These are phyloP conservation scores for Clonostachys rosea DNA, from an alignment of 2,329 filamentous ascomycete species.

Conservation along the genomic window DNA sequence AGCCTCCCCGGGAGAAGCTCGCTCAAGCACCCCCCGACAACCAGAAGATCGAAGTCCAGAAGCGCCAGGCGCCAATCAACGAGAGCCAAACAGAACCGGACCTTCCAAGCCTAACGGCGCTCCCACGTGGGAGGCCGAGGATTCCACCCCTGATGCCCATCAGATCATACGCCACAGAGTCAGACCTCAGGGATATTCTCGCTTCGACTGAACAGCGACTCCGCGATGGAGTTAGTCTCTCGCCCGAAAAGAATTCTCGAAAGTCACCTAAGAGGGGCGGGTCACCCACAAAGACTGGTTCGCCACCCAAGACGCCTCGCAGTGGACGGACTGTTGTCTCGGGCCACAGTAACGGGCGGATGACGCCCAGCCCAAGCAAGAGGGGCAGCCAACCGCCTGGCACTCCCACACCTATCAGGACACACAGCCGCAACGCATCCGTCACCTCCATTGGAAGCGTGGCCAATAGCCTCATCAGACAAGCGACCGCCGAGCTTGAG, in stretches of 20 bases:
- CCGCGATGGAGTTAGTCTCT: conserved; percentile 25
- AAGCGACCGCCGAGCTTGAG: conserved; percentile 26
- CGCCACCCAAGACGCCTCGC: conserved; percentile 14
- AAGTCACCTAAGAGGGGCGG: conserved; percentile 15
- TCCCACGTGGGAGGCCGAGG: neutral
- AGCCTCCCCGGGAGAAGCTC: neutral
- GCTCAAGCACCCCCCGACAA: neutral
- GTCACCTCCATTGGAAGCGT: conserved; percentile 24
- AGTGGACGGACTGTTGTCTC: conserved; percentile 8
- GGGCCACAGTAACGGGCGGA: conserved; percentile 1
- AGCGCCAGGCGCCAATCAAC: conserved; percentile 5
- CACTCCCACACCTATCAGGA: conserved; percentile 7
- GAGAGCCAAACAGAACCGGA: conserved; percentile 12
- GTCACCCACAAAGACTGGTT: conserved; percentile 8
- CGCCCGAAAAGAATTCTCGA: conserved; percentile 20
- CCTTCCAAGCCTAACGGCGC: neutral
- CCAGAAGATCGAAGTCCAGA: conserved; percentile 7
- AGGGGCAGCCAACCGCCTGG: conserved; percentile 7
- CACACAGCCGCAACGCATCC: conserved; percentile 13
- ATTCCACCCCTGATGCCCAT: neutral
- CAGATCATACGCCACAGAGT: conserved; percentile 26
- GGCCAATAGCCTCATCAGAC: conserved; percentile 33
- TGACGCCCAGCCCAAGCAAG: conserved; percentile 20
- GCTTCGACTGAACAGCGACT: conserved; percentile 47
- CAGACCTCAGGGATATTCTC: conserved; percentile 45